Conservation (phyloP, 345 rosid species). For the Eucalyptus sp. region DNA sequence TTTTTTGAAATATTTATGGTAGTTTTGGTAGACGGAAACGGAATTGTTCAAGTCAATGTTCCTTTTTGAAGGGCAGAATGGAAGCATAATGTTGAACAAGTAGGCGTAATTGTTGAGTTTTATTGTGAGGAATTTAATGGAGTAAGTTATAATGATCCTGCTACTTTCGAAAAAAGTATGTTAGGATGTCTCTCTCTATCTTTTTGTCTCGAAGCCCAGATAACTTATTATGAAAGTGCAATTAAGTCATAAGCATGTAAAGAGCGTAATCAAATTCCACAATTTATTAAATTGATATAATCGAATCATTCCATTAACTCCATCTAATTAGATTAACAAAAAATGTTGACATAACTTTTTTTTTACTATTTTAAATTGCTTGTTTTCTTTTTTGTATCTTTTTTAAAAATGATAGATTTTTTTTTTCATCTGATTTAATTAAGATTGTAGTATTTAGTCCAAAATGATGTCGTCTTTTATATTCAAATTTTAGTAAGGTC, state of each 20-base stretch:
- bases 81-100: neutral
- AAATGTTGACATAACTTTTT: too few species aligned
- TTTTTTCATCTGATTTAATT: neutral
- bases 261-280: accelerated
- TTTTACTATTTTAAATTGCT: too few species aligned
- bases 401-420: too few species aligned
- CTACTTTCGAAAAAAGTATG: neutral
- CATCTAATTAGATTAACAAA: too few species aligned
- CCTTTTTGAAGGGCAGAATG: accelerated
- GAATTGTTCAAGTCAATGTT: neutral
- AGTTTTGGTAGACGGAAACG: neutral
- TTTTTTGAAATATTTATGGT: too few species aligned
- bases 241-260: neutral
- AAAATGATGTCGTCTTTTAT: too few species aligned
- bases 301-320: too few species aligned
- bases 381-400: too few species aligned
- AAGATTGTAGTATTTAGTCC: neutral
- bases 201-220: neutral
- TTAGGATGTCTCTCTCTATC: neutral
- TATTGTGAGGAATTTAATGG: too few species aligned
- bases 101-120: neutral
- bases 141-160: accelerated
- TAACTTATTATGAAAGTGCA: accelerated
- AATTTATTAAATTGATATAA: too few species aligned
- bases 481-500: neutral